Evolutionary conservation across 179 eudicot species (phyloP).

Genomic region (Vitellaria paradoxa): DNA sequence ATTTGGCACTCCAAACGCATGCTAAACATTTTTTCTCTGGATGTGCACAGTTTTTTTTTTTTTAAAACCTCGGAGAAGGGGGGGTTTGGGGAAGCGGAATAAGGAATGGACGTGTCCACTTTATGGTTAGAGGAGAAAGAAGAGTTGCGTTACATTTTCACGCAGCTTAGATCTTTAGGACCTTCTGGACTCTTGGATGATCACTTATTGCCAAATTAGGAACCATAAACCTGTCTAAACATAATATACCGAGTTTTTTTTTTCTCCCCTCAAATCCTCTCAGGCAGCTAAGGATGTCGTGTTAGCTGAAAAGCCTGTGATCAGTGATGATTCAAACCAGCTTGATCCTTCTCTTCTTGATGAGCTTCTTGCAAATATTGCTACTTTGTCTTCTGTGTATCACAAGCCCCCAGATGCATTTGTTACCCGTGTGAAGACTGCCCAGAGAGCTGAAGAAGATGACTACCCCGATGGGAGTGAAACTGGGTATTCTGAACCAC

Average conservation of each 20-base stretch:
- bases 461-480: slow-evolving; percentile 83
- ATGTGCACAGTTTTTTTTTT: too few species aligned
- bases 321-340: slow-evolving; percentile 92
- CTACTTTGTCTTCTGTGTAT: slow-evolving; percentile 93
- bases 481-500: slow-evolving; percentile 60
- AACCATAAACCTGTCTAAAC: not conserved
- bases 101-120: not conserved
- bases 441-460: slow-evolving; percentile 85
- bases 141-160: not conserved
- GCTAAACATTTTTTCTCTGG: too few species aligned
- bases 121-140: not conserved
- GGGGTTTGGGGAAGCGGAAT: too few species aligned
- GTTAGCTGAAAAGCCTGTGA: slow-evolving; percentile 97
- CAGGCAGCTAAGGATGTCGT: slow-evolving; percentile 99
- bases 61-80: too few species aligned
- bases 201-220: not conserved
- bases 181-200: not conserved
- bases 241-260: slow-evolving; percentile 9
- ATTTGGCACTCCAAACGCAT: too few species aligned
- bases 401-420: slow-evolving; percentile 97
- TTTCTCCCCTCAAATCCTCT: too few species aligned
- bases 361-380: slow-evolving; percentile 94
- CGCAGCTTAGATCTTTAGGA: not conserved
- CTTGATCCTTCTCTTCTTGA: slow-evolving; percentile 92
- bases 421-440: slow-evolving; percentile 84